Conservation (phyloP, 192 early-diverging fungal genomes). For the Backusella westeae region DNA sequence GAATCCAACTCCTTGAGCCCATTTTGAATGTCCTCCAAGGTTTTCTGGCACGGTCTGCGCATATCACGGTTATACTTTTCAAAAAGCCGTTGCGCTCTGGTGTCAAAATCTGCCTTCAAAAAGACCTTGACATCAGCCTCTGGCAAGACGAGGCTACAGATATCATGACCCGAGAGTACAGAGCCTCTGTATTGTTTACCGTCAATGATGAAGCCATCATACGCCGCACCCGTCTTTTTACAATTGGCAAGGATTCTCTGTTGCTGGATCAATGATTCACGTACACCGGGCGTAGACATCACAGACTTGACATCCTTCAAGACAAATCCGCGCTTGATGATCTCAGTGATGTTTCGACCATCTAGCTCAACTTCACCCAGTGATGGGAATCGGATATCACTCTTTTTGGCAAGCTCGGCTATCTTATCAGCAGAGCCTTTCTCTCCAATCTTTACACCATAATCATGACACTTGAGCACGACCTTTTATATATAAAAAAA, state of each 20-base stretch:
- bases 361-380: constrained; percentile 39
- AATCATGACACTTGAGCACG: constrained; percentile 36
- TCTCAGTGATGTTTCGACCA: constrained; percentile 60
- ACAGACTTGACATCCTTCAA: constrained; percentile 55
- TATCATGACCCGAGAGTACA: constrained; percentile 83
- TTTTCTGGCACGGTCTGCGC: not conserved
- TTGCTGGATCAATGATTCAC: constrained; percentile 53
- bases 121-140: constrained; percentile 78
- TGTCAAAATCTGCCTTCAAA: constrained; percentile 59
- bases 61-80: constrained; percentile 38
- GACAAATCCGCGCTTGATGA: constrained; percentile 57
- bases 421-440: constrained; percentile 32
- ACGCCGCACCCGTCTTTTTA: constrained; percentile 1
- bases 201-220: constrained; percentile 9
- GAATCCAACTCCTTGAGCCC: not conserved
- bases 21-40: not conserved
- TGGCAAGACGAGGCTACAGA: constrained; percentile 72
- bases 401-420: constrained; percentile 27
- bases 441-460: constrained; percentile 40
- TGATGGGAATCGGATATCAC: constrained; percentile 21
- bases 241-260: constrained; percentile 51
- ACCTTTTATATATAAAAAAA: not conserved
- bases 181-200: constrained; percentile 40
- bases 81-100: constrained; percentile 66
- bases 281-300: constrained; percentile 54